Conservation (phyloP, 257 asterid genomes). For the Primulina tabacum region DNA sequence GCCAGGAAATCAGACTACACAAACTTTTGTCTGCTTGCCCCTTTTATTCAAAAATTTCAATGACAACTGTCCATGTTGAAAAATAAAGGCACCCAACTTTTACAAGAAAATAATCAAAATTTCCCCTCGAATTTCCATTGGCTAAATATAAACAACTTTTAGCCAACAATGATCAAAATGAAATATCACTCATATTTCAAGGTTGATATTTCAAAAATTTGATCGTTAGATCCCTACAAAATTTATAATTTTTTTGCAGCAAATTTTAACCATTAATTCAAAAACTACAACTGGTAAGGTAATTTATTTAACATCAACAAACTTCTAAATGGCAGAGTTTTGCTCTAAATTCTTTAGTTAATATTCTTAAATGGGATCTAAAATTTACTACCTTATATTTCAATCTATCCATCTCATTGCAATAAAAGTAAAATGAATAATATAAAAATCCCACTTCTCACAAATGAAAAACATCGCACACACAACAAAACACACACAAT, state of each 20-base stretch:
- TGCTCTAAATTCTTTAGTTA: too few relatives aligned
- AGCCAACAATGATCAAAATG: too few relatives aligned
- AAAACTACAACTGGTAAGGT: too few relatives aligned
- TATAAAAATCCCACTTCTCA: slow-evolving; percentile 37
- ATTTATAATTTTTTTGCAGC: too few relatives aligned
- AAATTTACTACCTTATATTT: slow-evolving; percentile 7
- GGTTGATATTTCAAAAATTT: too few relatives aligned
- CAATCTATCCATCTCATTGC: slow-evolving; percentile 25
- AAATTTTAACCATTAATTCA: too few relatives aligned
- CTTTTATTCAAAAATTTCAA: slow-evolving; percentile 35
- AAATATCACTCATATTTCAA: too few relatives aligned
- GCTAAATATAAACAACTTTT: too few relatives aligned
- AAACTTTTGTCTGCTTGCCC: slow-evolving; percentile 39
- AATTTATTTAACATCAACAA: too few relatives aligned
- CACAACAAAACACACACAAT: slow-evolving; percentile 25
- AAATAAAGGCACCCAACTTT: slow-evolving; percentile 45
- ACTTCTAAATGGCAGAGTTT: too few relatives aligned
- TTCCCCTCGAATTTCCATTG: background rate
- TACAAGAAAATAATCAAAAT: slow-evolving; percentile 23
- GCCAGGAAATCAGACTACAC: slow-evolving; percentile 48
- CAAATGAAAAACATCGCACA: slow-evolving; percentile 26
- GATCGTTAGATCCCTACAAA: too few relatives aligned
- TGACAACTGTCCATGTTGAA: slow-evolving; percentile 79
- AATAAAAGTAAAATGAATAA: slow-evolving; percentile 34
- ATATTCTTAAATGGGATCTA: background rate